These are phyloP conservation scores for Thielaviopsis euricoi DNA, from an alignment of 2,329 filamentous ascomycete genomes.

Conservation along the genomic window DNA sequence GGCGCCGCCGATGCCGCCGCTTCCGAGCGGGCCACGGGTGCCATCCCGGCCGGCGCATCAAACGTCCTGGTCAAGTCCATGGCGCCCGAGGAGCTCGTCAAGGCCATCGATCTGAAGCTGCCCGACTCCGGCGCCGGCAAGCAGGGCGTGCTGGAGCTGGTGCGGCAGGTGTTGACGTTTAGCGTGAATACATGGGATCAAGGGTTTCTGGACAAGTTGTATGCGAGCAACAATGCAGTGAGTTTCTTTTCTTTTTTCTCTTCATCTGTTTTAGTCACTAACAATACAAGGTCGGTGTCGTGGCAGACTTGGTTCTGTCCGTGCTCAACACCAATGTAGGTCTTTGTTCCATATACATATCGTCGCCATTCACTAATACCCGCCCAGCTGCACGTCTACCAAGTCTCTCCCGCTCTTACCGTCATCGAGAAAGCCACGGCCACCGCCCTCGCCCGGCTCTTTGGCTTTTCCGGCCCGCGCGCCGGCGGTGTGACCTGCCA, in stretches of 20 bases:
- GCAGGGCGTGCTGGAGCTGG: slow-evolving; percentile 55
- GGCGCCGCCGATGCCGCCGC: slow-evolving; percentile 46
- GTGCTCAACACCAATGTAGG: slow-evolving; percentile 77
- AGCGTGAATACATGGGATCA: slow-evolving; percentile 99
- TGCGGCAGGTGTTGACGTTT: slow-evolving; percentile 59
- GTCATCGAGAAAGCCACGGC: slow-evolving; percentile 76
- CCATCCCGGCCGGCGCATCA: slow-evolving; percentile 27
- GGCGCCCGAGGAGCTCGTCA: slow-evolving; percentile 38
- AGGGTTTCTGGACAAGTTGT: slow-evolving; percentile 90
- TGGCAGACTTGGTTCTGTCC: slow-evolving; percentile 69
- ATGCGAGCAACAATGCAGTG: slow-evolving; percentile 73
- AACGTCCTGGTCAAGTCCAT: slow-evolving; percentile 49
- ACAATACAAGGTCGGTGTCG: slow-evolving; percentile 51
- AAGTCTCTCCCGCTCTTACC: slow-evolving; percentile 78
- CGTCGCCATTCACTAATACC: not conserved
- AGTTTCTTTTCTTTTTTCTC: too few species aligned
- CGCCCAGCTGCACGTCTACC: slow-evolving; percentile 64
- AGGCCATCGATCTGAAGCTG: slow-evolving; percentile 41
- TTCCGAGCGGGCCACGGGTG: slow-evolving; percentile 22
- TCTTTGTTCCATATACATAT: slow-evolving; percentile 2
- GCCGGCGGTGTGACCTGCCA: slow-evolving; percentile 62
- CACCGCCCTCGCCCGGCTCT: slow-evolving; percentile 53
- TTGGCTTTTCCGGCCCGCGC: slow-evolving; percentile 57
- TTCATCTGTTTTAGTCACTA: too few species aligned
- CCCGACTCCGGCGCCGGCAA: slow-evolving; percentile 33